Evolutionary conservation across 164 flowering plant species (phyloP), one percentile per base, ranked within the genome.

Genomic region (Brasenia schreberi): DNA sequence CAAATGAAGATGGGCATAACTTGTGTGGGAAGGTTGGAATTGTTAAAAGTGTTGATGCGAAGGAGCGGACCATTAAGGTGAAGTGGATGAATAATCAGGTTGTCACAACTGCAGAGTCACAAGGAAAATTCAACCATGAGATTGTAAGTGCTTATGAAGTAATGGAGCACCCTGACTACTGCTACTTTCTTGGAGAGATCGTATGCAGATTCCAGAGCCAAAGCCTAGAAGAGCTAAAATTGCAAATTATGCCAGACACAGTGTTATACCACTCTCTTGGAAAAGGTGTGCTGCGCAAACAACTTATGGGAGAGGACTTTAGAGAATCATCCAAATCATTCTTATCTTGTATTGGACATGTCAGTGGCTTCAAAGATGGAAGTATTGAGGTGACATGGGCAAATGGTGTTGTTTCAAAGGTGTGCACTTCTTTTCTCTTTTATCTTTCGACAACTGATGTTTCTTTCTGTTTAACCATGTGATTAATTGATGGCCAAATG

Each of bases 131-230:
- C 64, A 53, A 62, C 61, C 86, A 74, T 71, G 92, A 85, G 75
- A 83, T 76, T 60, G 85, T 85, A 63, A 88, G 97, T 76, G 90
- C 88, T 0, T 93, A 88, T 79, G 97, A 94, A 78, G 75, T 94
- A 70, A 70, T 83, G 72, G 96, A 89, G 72, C 97, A 94, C 81
- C 96, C 93, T 42, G 89, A 85, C 58, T 88, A 75, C 72, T 75
- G 81, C 52, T 91, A 44, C 73, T 78, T 78, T 68, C 74, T 81
- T 16, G 96, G 99, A 33, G 97, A 91, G 70, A 73, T 85, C 33
- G 96, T 94, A 59, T 79, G 82, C 65, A 77, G 75, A 76, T 56
- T 76, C 39, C 39, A 33, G 4, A 33, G 39, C 45, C 71, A 69
- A 33, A 14, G 39, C 52, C 18, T 52, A 10, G 67, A 65, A 59